Base-by-base conservation (phyloP, 768 basidiomycete genomes). In the Mycena vulgaris region DNA sequence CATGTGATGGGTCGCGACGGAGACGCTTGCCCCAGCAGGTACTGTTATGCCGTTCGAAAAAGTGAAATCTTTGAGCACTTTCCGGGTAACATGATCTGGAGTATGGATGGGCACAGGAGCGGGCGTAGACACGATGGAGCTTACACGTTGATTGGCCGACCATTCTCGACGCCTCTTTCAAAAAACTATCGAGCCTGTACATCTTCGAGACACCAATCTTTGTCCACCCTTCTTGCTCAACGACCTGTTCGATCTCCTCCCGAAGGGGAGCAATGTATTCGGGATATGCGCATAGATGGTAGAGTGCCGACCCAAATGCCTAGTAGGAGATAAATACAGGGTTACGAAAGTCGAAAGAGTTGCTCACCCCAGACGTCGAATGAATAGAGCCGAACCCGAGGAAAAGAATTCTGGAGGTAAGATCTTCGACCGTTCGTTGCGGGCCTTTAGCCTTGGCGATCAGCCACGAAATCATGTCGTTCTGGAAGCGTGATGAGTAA, bases 221-320 rank as follows among this genome's bases (percentile, higher is more conserved):
- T n/a, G 66, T 60, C 66, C 66, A 68, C 17, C 66, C 66, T 10
- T 68, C 37, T 30, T 61, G n/a, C 33, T 35, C 28, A 13, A 62
- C 40, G 21, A 68, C 42, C 28, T 23, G 21, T 11, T 42, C 49
- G 31, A 68, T 78, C 69, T 87, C 86, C 45, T 86, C 78, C n/a
- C 84, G 79, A 5, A 86, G 75, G 0, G 80, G 77, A 35, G 73
- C 72, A 2, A 78, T 57, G 51, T 75, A 80, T 60, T 83, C 73
- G 8, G 83, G 82, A 33, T 79, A 60, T 0, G 79, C 78, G 5
- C 80, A 81, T 7, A 85, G 77, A 37, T 77, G 63, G 42, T 76
- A 79, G 0, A 85, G 71, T 1, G 78, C 80, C 16, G 79, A 77
- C 3, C 42, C 37, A 21, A 60, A 49, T 52, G 66, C 58, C 66